These are phyloP conservation scores for Neurospora intermedia DNA, from an alignment of 495 filamentous ascomycete genomes.

Conservation along the genomic window DNA sequence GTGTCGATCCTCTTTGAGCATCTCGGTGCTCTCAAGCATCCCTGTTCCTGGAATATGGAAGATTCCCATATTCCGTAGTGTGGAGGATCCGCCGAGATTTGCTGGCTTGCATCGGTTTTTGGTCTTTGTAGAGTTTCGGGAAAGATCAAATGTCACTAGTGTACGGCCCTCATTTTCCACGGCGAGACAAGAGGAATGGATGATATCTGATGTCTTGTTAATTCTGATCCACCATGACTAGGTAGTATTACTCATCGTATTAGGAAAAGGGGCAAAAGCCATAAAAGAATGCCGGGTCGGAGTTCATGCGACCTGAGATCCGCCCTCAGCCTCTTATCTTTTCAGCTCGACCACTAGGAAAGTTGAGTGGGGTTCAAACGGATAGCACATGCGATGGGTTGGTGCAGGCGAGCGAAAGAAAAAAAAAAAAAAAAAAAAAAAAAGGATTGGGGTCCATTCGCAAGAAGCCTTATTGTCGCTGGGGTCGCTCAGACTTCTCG, in stretches of 20 bases:
- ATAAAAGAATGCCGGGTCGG: neutral
- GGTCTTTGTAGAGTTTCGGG: neutral
- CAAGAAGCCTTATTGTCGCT: neutral
- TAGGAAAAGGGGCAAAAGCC: neutral
- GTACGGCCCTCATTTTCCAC: neutral
- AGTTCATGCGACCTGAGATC: neutral
- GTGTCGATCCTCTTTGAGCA: constrained; percentile 1
- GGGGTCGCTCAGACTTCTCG: neutral
- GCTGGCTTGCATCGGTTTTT: neutral
- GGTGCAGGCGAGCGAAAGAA: neutral
- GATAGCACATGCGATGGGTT: neutral
- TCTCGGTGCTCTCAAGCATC: neutral
- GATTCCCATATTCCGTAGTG: neutral
- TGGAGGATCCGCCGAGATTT: neutral
- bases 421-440: too few species aligned
- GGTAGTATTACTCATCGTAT: neutral
- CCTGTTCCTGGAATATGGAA: neutral
- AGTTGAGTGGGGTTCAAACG: neutral
- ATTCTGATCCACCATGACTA: neutral
- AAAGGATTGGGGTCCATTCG: neutral
- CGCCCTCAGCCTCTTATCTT: neutral
- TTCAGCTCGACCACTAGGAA: neutral
- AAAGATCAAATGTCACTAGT: neutral
- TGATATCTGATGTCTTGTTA: neutral
- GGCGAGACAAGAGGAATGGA: neutral